Percentiles rank a stretch among this genome's conserved stretches.
Conservation (phyloP, 805 yeast species). For the Suhomyces xylopsoci region DNA sequence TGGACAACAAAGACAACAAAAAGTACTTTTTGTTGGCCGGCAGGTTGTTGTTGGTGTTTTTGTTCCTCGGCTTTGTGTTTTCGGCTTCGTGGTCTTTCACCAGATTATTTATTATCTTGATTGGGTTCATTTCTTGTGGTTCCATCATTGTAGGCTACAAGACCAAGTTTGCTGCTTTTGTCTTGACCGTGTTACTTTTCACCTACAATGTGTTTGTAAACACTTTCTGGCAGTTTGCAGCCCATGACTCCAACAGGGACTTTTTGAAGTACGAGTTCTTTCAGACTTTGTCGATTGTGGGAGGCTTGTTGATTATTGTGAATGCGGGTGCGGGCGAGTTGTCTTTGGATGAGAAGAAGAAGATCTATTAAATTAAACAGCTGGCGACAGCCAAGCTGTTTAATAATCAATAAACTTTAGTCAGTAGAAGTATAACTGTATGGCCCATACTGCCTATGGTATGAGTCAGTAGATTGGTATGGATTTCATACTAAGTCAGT, state of each 20-base stretch:
- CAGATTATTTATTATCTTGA: slow-evolving; percentile 58
- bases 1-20: slow-evolving; percentile 62
- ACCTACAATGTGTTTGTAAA: slow-evolving; percentile 76
- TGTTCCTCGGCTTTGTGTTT: slow-evolving; percentile 82
- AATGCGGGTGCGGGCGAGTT: slow-evolving; percentile 96
- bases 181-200: slow-evolving; percentile 64
- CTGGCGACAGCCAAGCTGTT: too few relatives aligned
- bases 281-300: slow-evolving; percentile 92
- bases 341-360: slow-evolving; percentile 92
- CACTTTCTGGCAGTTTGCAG: slow-evolving; percentile 81
- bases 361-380: too few relatives aligned
- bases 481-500: too few relatives aligned
- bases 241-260: slow-evolving; percentile 77
- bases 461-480: too few relatives aligned
- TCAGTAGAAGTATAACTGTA: too few relatives aligned
- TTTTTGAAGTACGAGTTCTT: slow-evolving; percentile 87
- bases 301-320: slow-evolving; percentile 86
- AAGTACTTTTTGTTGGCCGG: slow-evolving; percentile 86
- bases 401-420: too few relatives aligned
- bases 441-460: too few relatives aligned
- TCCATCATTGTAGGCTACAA: slow-evolving; percentile 90
- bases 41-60: slow-evolving; percentile 75
- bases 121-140: slow-evolving; percentile 68
- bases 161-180: slow-evolving; percentile 81
- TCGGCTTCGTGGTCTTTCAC: slow-evolving; percentile 69